Conservation (phyloP, 352 stramenopile species). For the Lagenidium sp. region DNA sequence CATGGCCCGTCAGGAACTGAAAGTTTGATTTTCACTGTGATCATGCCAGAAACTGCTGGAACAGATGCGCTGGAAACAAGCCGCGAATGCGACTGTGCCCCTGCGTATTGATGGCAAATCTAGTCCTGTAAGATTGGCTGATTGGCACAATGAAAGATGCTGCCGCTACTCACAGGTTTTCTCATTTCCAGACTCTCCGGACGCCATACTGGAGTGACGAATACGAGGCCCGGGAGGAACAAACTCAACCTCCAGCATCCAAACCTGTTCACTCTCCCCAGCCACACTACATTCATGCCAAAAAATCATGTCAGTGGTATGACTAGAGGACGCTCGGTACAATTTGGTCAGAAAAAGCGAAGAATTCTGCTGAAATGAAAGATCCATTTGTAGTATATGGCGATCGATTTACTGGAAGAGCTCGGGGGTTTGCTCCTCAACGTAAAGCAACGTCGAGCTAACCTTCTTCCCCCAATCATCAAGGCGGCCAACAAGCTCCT, state of each 20-base stretch:
- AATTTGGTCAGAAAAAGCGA: not conserved
- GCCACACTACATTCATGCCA: constrained; percentile 17
- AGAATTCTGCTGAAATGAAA: constrained; percentile 5
- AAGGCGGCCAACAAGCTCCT: constrained; percentile 65
- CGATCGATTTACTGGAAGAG: constrained; percentile 65
- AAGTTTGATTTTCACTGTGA: not conserved
- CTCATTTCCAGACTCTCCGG: constrained; percentile 3
- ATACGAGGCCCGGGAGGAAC: constrained; percentile 1
- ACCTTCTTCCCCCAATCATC: constrained; percentile 78
- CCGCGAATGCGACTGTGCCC: constrained; percentile 5
- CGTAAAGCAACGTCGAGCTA: constrained; percentile 72
- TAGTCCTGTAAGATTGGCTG: constrained; percentile 9
- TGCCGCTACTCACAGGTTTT: not conserved
- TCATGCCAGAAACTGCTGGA: constrained; percentile 12
- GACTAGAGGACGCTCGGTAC: constrained; percentile 18
- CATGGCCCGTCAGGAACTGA: not conserved
- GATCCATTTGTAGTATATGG: not conserved
- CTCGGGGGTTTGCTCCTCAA: constrained; percentile 82
- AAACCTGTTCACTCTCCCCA: constrained; percentile 3
- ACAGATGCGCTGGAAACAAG: constrained; percentile 10
- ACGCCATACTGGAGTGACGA: constrained; percentile 17
- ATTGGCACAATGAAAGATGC: no score
- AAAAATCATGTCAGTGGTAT: constrained; percentile 42
- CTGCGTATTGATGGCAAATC: constrained; percentile 9
- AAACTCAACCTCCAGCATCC: constrained; percentile 1